A percentile compares a stretch with the other conserved stretches of the same genome.
phyloP scores from a whole-genome alignment of 495 filamentous ascomycete species.

The Friedmanniomyces simplex region DNA sequence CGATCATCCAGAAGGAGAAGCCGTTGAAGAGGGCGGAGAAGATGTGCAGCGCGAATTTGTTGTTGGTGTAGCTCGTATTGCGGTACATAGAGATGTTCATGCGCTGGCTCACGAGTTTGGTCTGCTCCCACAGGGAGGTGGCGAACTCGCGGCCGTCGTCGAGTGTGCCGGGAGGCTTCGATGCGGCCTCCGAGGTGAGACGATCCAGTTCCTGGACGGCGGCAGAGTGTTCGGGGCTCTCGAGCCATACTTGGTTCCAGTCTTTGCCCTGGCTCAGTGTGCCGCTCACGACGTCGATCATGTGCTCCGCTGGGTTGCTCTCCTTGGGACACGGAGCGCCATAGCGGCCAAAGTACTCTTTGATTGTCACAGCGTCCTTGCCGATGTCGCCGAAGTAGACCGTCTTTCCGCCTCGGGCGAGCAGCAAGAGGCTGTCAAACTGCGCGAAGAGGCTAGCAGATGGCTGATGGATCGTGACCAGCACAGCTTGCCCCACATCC shows the following conservation, averaged over 20 bases:
- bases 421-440: conserved; percentile 74
- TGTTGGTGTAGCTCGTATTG: conserved; percentile 34
- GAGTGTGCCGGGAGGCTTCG: conserved; percentile 20
- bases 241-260: conserved; percentile 71
- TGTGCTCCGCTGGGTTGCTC: conserved; percentile 90
- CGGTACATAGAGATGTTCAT: conserved; percentile 30
- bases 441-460: conserved; percentile 79
- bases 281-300: conserved; percentile 84
- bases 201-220: conserved; percentile 59
- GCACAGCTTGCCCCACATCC: conserved; percentile 16
- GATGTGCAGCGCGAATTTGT: conserved; percentile 35
- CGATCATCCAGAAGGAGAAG: conserved; percentile 35
- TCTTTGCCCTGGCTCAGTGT: conserved; percentile 78
- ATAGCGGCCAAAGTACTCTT: conserved; percentile 69
- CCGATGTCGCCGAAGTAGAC: conserved; percentile 81
- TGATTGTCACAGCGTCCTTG: conserved; percentile 60
- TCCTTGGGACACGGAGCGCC: conserved; percentile 61
- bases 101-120: conserved; percentile 28
- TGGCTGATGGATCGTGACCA: conserved; percentile 60
- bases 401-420: conserved; percentile 67
- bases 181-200: conserved; percentile 39
- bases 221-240: conserved; percentile 55
- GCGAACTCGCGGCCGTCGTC: conserved; percentile 36
- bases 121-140: conserved; percentile 29
- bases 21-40: conserved; percentile 41